Base-by-base conservation (phyloP, 176 grass and related monocot species). In the Musa troglodytarum region DNA sequence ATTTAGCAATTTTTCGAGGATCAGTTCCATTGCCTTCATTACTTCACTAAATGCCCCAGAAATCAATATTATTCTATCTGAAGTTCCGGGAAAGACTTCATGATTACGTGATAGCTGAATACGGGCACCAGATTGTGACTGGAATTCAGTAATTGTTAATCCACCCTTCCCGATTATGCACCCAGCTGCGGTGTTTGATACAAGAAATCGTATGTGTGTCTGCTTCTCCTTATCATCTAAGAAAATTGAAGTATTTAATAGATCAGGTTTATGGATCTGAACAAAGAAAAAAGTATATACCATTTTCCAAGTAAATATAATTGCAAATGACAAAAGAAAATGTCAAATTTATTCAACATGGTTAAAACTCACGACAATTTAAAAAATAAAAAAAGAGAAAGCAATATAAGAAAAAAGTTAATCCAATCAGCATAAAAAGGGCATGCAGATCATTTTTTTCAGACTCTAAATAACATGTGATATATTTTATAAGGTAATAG, bases 161-260 rank as follows among this genome's bases (percentile, higher is more conserved):
- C 92, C 92, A 56, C 92, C 92, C 87, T 96, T 96, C 63, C 92
- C 92, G 74, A 96, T 96, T 28, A 96, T 87, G 79, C 84, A 92
- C 54, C 92, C 92, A 79, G 92, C 92, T 84, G 88, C 86, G 0
- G 92, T 91, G 68, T 96, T 96, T 21, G 92, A 88, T 29, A 96
- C 92, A 74, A 96, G 88, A 49, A 96, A 86, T 75, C 92, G 83
- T 68, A 96, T 74, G 76, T 96, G 88, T 22, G 86, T 96, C 77
- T 85, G 85, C 21, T 86, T 96, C 83, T 88, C 92, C 79, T 86
- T 91, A 63, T 88, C 88, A 81, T 96, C 92, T 95, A 77, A 72
- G 52, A 26, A 77, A 2, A 63, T 15, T 5, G 16, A 58, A 58
- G 29, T 34, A 34, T 34, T 34, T 34, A 34, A 34, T 34, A 34